Evolutionary conservation across 768 basidiomycete genomes (phyloP).

Genomic region (Xerocomellus intermedius): DNA sequence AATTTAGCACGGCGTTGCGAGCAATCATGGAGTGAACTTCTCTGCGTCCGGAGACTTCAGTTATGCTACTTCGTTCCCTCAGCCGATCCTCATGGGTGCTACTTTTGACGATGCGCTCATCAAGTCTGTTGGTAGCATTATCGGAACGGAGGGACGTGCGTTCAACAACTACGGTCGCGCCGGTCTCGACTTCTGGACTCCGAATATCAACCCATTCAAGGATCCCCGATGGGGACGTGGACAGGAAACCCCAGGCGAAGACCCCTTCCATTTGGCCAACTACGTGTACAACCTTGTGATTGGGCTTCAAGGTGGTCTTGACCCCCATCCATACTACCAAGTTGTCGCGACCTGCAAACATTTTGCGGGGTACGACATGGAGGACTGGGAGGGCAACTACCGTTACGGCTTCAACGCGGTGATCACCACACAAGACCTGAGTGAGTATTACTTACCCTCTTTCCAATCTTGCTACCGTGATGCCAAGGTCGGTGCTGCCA

Average conservation of each 20-base stretch:
- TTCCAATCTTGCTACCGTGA: constrained; percentile 63
- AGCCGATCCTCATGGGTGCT: constrained; percentile 53
- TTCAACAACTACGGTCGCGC: constrained; percentile 55
- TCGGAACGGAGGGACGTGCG: constrained; percentile 57
- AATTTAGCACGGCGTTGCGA: constrained; percentile 53
- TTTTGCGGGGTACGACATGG: constrained; percentile 57
- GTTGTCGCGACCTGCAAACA: constrained; percentile 60
- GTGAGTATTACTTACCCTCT: constrained; percentile 53
- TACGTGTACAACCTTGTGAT: constrained; percentile 55
- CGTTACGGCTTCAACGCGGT: constrained; percentile 53
- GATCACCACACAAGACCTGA: constrained; percentile 54
- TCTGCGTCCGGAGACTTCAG: constrained; percentile 50
- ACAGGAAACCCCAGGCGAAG: constrained; percentile 63
- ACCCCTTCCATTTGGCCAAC: constrained; percentile 50
- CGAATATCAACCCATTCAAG: constrained; percentile 52
- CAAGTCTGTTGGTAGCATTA: constrained; percentile 45
- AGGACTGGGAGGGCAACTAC: constrained; percentile 51
- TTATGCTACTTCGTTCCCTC: constrained; percentile 58
- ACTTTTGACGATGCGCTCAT: constrained; percentile 56
- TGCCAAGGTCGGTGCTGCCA: constrained; percentile 56
- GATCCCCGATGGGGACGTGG: constrained; percentile 65
- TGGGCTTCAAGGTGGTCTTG: constrained; percentile 57
- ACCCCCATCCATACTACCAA: constrained; percentile 50
- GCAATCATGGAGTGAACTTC: constrained; percentile 52
- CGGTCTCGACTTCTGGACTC: constrained; percentile 57